phyloP scores from a whole-genome alignment of 2,329 filamentous ascomycete genomes.

The Nemania sp. region DNA sequence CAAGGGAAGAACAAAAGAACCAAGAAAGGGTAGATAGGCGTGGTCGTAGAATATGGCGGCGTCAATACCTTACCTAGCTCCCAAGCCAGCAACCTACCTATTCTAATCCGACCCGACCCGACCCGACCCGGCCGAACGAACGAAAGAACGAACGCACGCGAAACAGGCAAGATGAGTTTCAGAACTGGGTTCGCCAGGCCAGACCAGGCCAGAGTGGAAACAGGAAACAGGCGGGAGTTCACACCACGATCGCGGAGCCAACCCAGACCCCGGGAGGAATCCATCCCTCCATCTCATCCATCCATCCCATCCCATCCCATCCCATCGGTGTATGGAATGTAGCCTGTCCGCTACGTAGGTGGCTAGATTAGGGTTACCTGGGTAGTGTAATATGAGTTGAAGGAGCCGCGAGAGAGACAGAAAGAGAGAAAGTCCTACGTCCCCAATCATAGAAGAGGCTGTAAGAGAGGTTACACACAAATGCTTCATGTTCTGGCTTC shows the following conservation, averaged over 20 bases:
- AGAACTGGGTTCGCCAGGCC: background rate
- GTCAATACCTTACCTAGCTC: no score
- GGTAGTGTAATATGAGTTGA: slow-evolving; percentile 6
- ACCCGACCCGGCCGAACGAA: no score
- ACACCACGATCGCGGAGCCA: background rate
- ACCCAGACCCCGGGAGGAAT: background rate
- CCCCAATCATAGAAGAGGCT: background rate
- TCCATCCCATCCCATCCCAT: background rate
- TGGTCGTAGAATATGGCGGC: no score
- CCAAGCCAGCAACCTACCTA: no score
- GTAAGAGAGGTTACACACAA: background rate
- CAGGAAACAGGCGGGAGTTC: background rate
- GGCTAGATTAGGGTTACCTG: no score
- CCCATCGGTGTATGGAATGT: background rate
- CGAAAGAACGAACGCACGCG: no score
- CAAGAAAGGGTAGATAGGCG: no score
- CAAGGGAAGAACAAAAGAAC: no score
- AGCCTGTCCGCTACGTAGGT: slow-evolving; percentile 7
- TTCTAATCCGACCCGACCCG: no score
- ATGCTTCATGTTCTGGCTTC: no score
- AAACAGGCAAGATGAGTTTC: background rate
- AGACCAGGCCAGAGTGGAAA: background rate
- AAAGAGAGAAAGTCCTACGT: background rate
- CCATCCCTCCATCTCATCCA: background rate
- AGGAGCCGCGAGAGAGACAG: background rate